Percentiles rank a stretch among this genome's conserved stretches.
Conservation (phyloP, 768 basidiomycete genomes). For the Trametes cinnabarina region DNA sequence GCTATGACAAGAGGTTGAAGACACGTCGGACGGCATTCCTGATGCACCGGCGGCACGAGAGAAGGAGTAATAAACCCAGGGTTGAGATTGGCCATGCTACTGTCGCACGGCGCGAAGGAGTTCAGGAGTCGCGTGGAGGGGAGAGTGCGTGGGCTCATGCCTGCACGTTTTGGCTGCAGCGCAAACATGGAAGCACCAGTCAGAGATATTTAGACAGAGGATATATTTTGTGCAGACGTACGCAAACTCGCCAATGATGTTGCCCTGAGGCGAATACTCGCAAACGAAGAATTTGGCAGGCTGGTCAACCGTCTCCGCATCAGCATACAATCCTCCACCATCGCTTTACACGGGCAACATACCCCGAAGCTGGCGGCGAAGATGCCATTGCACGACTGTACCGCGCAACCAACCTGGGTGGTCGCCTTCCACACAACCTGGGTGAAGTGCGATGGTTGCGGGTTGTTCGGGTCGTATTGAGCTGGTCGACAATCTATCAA, state of each 20-base stretch:
- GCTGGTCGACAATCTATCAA: slow-evolving; percentile 34
- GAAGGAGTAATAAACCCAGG: slow-evolving; percentile 2
- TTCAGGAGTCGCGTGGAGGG: not conserved
- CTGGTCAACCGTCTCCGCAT: slow-evolving; percentile 29
- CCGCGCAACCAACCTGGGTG: slow-evolving; percentile 63
- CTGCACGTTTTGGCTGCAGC: slow-evolving; percentile 32
- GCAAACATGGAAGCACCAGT: not conserved
- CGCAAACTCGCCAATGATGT: slow-evolving; percentile 61
- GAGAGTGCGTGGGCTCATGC: slow-evolving; percentile 6
- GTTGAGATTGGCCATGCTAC: not conserved
- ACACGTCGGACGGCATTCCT: slow-evolving; percentile 23
- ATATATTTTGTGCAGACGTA: slow-evolving; percentile 36
- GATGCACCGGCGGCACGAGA: slow-evolving; percentile 20
- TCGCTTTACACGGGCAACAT: too few species aligned
- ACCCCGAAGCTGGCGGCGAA: slow-evolving; percentile 56
- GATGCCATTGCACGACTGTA: slow-evolving; percentile 54
- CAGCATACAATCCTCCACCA: not conserved
- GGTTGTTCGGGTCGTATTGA: slow-evolving; percentile 55
- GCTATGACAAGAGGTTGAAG: not conserved
- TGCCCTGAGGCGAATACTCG: slow-evolving; percentile 65
- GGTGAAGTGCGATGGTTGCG: slow-evolving; percentile 65
- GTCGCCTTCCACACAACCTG: slow-evolving; percentile 63
- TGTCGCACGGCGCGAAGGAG: not conserved
- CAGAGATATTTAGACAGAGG: not conserved
- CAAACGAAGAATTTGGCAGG: slow-evolving; percentile 61